Evolutionary conservation across 2,329 filamentous ascomycete species (phyloP), one percentile per base, ranked within the genome.

Genomic region (Simplicillium aogashimaense): DNA sequence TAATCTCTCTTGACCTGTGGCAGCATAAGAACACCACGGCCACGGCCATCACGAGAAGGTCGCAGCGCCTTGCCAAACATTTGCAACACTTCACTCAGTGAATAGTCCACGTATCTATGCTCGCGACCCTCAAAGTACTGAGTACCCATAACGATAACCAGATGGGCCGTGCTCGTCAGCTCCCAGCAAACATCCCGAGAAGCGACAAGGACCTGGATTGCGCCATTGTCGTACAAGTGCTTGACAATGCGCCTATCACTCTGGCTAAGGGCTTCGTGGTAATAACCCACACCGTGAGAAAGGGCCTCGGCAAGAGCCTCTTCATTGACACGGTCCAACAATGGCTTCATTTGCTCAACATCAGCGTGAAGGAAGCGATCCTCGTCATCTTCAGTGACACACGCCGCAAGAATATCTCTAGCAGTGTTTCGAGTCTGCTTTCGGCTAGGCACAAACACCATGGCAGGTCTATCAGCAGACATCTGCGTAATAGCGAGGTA

Each of bases 91-190:
- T 98, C 92, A 53, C 84, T 90, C 48, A 97, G 78, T 4, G 88
- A 84, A 54, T 98, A 98, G 61, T 98, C 92, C 39, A 97, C 81
- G 59, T 98, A 98, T 45, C 94, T 83, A 60, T 98, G 94, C 62
- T 98, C 90, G 38, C 88, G 82, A 7, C 92, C 92, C 54, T 98
- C 92, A 49, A 90, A 98, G 64, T 89, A 95, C 55, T 98, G 92
- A 2, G 94, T 98, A 13, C 89, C 89, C 89, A 98, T 97, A 28
- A 98, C 81, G 36, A 98, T 76, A 12, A 97, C 89, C 12, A 98
- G 70, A 57, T 97, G 89, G 4, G 90, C 89, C 2, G 78, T 86
- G 55, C 80, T 81, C 47, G 94, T 81, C 39, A 98, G 69, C 63
- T 97, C 90, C 90, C 92, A 98, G 64, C 89, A 95, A 37, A 92